Evolutionary conservation across 1,284 basidiomycete genomes (phyloP).

Genomic region (Apiotrichum brassicae): DNA sequence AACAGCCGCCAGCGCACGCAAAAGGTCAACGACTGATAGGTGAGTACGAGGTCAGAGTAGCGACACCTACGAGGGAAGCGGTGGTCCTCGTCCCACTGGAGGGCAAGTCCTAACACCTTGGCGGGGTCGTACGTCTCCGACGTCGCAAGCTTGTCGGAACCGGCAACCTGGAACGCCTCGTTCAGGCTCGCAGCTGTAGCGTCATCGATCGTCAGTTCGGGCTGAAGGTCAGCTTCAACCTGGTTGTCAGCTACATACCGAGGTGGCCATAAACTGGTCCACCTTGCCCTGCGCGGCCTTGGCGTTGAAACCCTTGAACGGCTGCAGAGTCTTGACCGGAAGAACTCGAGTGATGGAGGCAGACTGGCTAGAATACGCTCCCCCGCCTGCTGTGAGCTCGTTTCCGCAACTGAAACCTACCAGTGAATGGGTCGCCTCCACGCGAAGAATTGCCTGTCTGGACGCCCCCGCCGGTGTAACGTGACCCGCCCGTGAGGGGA

Average conservation of each 20-base stretch:
- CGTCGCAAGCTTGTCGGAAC: slow-evolving; percentile 4
- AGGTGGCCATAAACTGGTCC: slow-evolving; percentile 57
- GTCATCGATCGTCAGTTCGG: slow-evolving; percentile 68
- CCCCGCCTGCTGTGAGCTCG: slow-evolving; percentile 21
- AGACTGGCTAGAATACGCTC: slow-evolving; percentile 31
- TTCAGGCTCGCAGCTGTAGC: slow-evolving; percentile 12
- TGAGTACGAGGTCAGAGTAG: not conserved
- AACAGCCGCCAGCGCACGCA: slow-evolving; percentile 67
- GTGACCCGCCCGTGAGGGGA: slow-evolving; percentile 34
- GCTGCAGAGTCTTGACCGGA: slow-evolving; percentile 52
- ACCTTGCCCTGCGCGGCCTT: slow-evolving; percentile 77
- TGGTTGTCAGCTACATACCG: slow-evolving; percentile 17
- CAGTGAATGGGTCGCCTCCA: slow-evolving; percentile 12
- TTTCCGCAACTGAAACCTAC: not conserved
- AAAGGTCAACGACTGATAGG: slow-evolving; percentile 72
- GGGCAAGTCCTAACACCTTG: slow-evolving; percentile 59
- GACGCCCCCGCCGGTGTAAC: slow-evolving; percentile 19
- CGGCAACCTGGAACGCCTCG: slow-evolving; percentile 11
- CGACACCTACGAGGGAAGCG: slow-evolving; percentile 68
- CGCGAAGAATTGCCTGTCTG: not conserved
- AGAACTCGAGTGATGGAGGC: slow-evolving; percentile 45
- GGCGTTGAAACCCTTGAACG: slow-evolving; percentile 86
- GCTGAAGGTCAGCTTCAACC: slow-evolving; percentile 46
- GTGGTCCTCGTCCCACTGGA: slow-evolving; percentile 70
- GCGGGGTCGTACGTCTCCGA: slow-evolving; percentile 54